Evolutionary conservation across 2,329 filamentous ascomycete species (phyloP), one percentile per base, ranked within the genome.

Genomic region (Epichloe baconii): DNA sequence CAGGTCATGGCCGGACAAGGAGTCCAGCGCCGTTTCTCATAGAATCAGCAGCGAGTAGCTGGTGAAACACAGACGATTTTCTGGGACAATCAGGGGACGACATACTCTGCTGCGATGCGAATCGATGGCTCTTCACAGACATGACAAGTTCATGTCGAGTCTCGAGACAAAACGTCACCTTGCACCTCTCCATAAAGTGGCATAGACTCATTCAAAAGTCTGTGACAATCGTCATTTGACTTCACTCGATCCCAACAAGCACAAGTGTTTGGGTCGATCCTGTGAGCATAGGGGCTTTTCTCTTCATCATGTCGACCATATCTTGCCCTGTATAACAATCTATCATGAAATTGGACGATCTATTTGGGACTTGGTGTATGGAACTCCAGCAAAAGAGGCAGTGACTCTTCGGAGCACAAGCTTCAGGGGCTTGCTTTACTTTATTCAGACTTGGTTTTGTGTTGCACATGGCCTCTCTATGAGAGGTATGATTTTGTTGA

Each of bases 1-100:
- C 70, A 73, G 34, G 75, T 79, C 50, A 77, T 79, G 68, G 73
- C 75, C 43, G 75, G 76, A 37, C 76, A 79, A 59, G 71, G 71
- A 51, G 70, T 76, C 8, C 72, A 76, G 58, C 71, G 79, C 53
- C 77, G 78, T 54, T 80, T 76, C 65, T 79, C 75, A 64, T 82
- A 78, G 66, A 58, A 59, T 54, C 60, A 53, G 55, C 50, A n/a
- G 15, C 17, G 12, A 47, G 38, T 47, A 36, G 23, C 23, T 48
- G 36, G 43, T n/a, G 45, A 37, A 31, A 3, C 23, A 44, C 11
- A 5, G 5, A 40, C 31, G 14, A 44, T 31, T 19, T 43, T 14
- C 11, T n/a, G 40, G 37, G 8, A 26, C 14, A 8, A 10, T 19
- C 23, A 31, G 17, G 17, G 12, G 7, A 31, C 14, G 17, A 36